A percentile compares a stretch with the other conserved stretches of the same genome.
These are phyloP conservation scores for Penicillium cataractarum DNA, from an alignment of 495 filamentous ascomycete species.

Conservation along the genomic window DNA sequence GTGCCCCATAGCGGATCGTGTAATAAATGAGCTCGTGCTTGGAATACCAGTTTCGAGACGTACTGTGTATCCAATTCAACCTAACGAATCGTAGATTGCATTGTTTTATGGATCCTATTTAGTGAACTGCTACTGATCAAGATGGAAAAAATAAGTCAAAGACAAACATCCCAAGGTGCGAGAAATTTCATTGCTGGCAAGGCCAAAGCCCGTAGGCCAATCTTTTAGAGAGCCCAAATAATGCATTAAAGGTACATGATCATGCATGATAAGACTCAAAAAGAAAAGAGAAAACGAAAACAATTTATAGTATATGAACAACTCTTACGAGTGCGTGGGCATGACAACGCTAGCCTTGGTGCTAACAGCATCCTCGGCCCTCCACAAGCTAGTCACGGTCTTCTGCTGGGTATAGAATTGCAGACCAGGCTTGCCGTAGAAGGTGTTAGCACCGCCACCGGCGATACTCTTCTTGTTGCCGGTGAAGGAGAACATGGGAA, in stretches of 20 bases:
- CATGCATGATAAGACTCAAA: neutral
- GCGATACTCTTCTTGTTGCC: constrained; percentile 97
- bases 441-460: constrained; percentile 89
- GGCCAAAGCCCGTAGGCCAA: neutral
- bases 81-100: too few species aligned
- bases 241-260: constrained; percentile 6
- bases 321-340: constrained; percentile 74
- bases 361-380: constrained; percentile 75
- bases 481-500: constrained; percentile 97
- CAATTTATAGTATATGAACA: neutral
- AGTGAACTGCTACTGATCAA: neutral
- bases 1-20: too few species aligned
- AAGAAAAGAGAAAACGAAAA: neutral
- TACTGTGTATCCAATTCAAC: too few species aligned
- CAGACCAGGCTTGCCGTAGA: constrained; percentile 90
- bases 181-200: neutral
- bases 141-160: neutral
- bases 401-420: constrained; percentile 97
- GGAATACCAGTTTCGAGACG: too few species aligned
- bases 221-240: constrained; percentile 1
- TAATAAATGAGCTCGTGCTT: too few species aligned
- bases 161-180: constrained; percentile 3
- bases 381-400: constrained; percentile 95
- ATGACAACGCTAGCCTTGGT: constrained; percentile 86
- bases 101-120: too few species aligned